Percentiles rank a stretch among this genome's conserved stretches.
These are phyloP conservation scores for Malus hybrid DNA, from an alignment of 331 rosid species.

Conservation along the genomic window DNA sequence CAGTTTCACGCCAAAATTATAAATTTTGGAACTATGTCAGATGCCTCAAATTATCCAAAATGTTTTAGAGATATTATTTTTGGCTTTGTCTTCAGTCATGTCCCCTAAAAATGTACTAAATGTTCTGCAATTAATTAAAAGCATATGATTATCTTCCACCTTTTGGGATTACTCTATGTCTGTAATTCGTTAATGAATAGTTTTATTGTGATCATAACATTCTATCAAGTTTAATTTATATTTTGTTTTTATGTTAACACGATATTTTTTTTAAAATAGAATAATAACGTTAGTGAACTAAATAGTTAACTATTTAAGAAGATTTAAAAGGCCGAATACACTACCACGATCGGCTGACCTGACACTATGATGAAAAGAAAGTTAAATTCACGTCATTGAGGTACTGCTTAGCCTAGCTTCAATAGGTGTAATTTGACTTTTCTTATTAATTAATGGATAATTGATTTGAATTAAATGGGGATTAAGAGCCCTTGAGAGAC, in stretches of 20 bases:
- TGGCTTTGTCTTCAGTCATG: neutral
- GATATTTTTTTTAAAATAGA: too few species aligned
- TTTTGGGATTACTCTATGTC: neutral
- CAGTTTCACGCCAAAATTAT: neutral
- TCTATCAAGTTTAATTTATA: too few species aligned
- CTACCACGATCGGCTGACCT: too few species aligned
- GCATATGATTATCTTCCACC: neutral
- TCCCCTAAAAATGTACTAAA: neutral
- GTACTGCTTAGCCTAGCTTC: neutral
- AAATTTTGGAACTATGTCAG: constrained; percentile 1
- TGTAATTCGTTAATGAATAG: neutral
- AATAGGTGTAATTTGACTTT: constrained; percentile 8
- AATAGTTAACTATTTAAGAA: too few species aligned
- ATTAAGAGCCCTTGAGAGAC: neutral
- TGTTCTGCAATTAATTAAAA: neutral
- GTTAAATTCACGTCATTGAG: neutral
- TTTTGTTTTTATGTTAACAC: too few species aligned
- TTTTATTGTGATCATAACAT: neutral
- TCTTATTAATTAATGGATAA: neutral
- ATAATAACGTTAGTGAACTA: too few species aligned
- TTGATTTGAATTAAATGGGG: constrained; percentile 6
- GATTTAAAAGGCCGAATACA: accelerated
- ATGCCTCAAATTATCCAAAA: neutral
- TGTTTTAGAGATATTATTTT: neutral
- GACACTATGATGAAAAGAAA: neutral